phyloP scores from a whole-genome alignment of 176 grass and related monocot species.

The Carex scoparia region DNA sequence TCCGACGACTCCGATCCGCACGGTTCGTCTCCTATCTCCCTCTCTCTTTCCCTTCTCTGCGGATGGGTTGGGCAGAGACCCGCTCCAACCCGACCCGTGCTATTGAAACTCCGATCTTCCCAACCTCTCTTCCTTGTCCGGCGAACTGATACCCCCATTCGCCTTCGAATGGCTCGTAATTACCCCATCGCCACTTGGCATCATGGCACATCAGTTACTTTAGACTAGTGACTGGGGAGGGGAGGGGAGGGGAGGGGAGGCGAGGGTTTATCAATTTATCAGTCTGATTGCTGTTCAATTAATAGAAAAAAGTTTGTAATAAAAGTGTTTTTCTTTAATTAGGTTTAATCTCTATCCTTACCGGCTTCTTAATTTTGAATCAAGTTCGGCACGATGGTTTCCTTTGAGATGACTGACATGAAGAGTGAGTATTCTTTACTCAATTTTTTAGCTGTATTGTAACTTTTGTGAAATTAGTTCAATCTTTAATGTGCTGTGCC shows the following conservation, averaged over 20 bases:
- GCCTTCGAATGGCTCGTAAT: background rate
- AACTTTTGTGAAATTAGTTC: background rate
- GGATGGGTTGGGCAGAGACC: background rate
- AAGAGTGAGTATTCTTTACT: conserved; percentile 59
- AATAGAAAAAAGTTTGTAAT: background rate
- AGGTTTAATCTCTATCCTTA: conserved; percentile 13
- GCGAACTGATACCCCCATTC: background rate
- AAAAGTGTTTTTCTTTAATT: conserved; percentile 7
- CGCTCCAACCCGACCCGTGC: background rate
- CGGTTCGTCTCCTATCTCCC: background rate
- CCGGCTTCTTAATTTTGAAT: conserved; percentile 6
- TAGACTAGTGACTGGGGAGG: background rate
- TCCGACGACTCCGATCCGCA: background rate
- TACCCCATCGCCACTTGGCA: background rate
- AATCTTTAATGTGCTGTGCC: conserved; percentile 9
- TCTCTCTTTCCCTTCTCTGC: background rate
- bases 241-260: no score
- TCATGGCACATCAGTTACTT: background rate
- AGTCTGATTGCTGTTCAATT: conserved; percentile 5
- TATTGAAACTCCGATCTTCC: background rate
- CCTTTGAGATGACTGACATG: conserved; percentile 93
- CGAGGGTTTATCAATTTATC: background rate
- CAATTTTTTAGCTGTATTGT: background rate
- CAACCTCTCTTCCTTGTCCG: background rate
- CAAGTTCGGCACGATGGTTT: conserved; percentile 59